Percentiles rank a stretch among this genome's conserved stretches.
Evolutionary conservation across 129 eudicot genomes (phyloP).

Genomic region (Chrysanthemum lavandulifolium): DNA sequence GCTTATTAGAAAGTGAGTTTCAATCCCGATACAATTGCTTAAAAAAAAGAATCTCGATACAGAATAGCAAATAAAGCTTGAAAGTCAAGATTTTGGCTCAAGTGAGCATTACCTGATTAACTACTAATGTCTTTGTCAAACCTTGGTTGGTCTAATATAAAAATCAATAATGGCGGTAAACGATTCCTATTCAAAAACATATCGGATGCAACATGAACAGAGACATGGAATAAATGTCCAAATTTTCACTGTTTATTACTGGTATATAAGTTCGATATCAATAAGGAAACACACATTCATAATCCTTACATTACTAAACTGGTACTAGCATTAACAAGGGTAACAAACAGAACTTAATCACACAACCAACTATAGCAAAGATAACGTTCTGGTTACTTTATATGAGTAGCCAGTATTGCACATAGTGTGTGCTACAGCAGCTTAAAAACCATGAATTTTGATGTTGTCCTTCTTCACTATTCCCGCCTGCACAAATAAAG

Average conservation of each 20-base stretch:
- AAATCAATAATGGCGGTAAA: too few species aligned
- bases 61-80: too few species aligned
- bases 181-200: too few species aligned
- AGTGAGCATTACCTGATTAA: too few species aligned
- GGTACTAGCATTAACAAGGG: neutral
- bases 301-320: slow-evolving; percentile 22
- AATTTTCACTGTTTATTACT: slow-evolving; percentile 16
- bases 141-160: neutral
- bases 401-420: slow-evolving; percentile 2
- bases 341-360: slow-evolving; percentile 15
- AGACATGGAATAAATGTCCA: neutral
- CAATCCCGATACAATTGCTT: too few species aligned
- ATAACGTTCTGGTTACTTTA: slow-evolving; percentile 12
- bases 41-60: too few species aligned
- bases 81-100: too few species aligned
- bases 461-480: slow-evolving; percentile 93
- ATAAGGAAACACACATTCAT: slow-evolving; percentile 25
- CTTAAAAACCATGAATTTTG: slow-evolving; percentile 95
- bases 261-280: slow-evolving; percentile 3
- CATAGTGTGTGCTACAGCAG: slow-evolving; percentile 9
- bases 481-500: slow-evolving; percentile 63
- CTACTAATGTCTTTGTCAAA: too few species aligned
- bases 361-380: slow-evolving; percentile 14
- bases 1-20: too few species aligned
- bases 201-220: neutral